These are phyloP conservation scores for Firmiana major DNA, from an alignment of 345 rosid genomes.

Conservation along the genomic window DNA sequence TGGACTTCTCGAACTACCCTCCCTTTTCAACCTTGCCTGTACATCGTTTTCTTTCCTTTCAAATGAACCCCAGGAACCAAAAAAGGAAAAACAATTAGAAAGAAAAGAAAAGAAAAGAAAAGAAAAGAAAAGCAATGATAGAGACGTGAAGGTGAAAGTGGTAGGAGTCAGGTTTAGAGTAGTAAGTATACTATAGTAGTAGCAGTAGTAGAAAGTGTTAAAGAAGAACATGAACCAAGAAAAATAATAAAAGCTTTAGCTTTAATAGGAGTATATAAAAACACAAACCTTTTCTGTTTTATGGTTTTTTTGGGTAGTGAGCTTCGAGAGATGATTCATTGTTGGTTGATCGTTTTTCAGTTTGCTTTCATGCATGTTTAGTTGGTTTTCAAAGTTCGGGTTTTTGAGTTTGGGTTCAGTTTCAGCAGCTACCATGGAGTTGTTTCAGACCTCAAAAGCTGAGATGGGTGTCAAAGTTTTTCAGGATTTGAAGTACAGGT, in stretches of 20 bases:
- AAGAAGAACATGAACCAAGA: conserved; percentile 8
- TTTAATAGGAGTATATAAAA: conserved; percentile 31
- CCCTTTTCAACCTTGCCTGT: conserved; percentile 16
- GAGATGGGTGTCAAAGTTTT: conserved; percentile 40
- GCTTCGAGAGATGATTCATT: conserved; percentile 12
- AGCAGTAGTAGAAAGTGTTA: conserved; percentile 23
- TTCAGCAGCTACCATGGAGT: conserved; percentile 36
- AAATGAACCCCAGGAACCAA: conserved; percentile 28
- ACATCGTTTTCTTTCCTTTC: not conserved
- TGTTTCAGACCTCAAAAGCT: conserved; percentile 32
- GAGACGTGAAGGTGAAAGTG: conserved; percentile 32
- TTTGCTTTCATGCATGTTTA: conserved; percentile 23
- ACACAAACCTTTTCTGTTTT: conserved; percentile 21
- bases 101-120: conserved; percentile 26
- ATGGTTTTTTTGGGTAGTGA: conserved; percentile 47
- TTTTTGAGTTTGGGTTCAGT: conserved; percentile 21
- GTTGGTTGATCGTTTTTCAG: conserved; percentile 12
- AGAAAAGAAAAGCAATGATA: conserved; percentile 34
- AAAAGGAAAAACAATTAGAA: not conserved
- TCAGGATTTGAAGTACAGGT: conserved; percentile 33
- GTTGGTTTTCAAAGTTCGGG: conserved; percentile 11
- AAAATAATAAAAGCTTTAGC: conserved; percentile 9
- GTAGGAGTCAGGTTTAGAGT: conserved; percentile 8
- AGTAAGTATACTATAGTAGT: conserved; percentile 30
- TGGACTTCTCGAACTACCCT: conserved; percentile 34